Percentiles rank a stretch among this genome's conserved stretches.
Evolutionary conservation across 2,329 filamentous ascomycete genomes (phyloP).

Genomic region (Thermoascus crustaceus): DNA sequence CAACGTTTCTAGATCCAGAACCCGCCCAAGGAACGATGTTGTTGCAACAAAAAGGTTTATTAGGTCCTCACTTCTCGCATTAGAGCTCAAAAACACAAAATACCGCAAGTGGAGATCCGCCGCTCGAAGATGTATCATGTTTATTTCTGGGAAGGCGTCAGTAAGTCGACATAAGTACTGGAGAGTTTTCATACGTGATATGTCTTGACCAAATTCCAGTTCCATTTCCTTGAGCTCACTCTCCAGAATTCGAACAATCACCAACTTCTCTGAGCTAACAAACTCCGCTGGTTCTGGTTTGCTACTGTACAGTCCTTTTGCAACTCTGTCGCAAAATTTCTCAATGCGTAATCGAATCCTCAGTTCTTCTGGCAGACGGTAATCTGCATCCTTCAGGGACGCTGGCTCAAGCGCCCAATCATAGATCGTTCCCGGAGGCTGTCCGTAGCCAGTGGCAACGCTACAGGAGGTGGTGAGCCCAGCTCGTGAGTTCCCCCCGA

Average conservation of each 20-base stretch:
- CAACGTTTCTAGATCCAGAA: constrained; percentile 36
- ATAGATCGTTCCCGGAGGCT: constrained; percentile 54
- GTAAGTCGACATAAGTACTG: neutral
- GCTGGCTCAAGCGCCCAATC: constrained; percentile 46
- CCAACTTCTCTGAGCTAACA: constrained; percentile 33
- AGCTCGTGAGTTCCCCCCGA: neutral
- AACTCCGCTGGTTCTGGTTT: constrained; percentile 45
- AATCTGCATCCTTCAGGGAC: constrained; percentile 37
- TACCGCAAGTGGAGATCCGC: constrained; percentile 38
- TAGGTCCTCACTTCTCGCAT: constrained; percentile 34
- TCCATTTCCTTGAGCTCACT: constrained; percentile 43
- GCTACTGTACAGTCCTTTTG: constrained; percentile 48
- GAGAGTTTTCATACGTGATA: constrained; percentile 20
- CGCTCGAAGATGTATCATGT: constrained; percentile 39
- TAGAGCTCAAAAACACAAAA: constrained; percentile 40
- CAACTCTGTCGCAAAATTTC: constrained; percentile 51
- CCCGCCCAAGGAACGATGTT: constrained; percentile 37
- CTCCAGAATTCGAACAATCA: constrained; percentile 37
- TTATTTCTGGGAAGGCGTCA: constrained; percentile 28
- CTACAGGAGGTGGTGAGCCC: constrained; percentile 25
- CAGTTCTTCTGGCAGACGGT: constrained; percentile 42
- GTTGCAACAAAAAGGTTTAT: constrained; percentile 38
- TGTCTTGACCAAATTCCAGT: constrained; percentile 40
- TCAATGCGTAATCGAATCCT: constrained; percentile 47
- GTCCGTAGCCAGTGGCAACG: constrained; percentile 56